Conservation (phyloP, 1,284 basidiomycete genomes). For the Caloboletus inedulis region DNA sequence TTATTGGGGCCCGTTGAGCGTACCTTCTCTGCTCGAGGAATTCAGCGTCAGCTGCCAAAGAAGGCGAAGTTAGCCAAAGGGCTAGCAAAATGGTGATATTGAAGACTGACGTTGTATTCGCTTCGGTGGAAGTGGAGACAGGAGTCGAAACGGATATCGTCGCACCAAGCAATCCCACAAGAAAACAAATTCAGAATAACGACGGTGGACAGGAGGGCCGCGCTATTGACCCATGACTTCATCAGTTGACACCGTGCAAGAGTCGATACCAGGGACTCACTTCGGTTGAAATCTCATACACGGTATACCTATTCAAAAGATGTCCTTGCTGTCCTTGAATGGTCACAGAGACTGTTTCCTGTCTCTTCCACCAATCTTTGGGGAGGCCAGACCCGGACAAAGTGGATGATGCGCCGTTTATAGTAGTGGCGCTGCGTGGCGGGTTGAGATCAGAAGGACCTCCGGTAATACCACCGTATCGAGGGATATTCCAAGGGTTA, state of each 20-base stretch:
- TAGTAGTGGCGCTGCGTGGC: slow-evolving; percentile 32
- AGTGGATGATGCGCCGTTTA: slow-evolving; percentile 53
- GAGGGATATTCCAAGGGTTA: slow-evolving; percentile 66
- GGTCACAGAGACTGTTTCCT: slow-evolving; percentile 68
- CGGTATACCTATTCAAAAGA: slow-evolving; percentile 77
- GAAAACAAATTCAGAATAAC: slow-evolving; percentile 90
- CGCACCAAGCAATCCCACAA: slow-evolving; percentile 79
- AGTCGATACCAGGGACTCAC: slow-evolving; percentile 43
- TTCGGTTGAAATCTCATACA: slow-evolving; percentile 78
- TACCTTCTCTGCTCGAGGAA: slow-evolving; percentile 88
- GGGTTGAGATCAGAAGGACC: slow-evolving; percentile 23
- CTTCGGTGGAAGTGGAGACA: slow-evolving; percentile 88
- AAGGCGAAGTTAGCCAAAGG: slow-evolving; percentile 7
- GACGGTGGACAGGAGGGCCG: slow-evolving; percentile 60
- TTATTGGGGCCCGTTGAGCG: slow-evolving; percentile 1
- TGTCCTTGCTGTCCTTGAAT: slow-evolving; percentile 85
- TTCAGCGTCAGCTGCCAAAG: slow-evolving; percentile 66
- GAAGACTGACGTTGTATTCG: slow-evolving; percentile 73
- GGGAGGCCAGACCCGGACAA: slow-evolving; percentile 71
- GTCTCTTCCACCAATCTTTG: slow-evolving; percentile 79
- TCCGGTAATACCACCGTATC: slow-evolving; percentile 15
- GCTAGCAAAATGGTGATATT: background rate
- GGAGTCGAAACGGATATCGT: slow-evolving; percentile 87
- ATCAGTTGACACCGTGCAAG: slow-evolving; percentile 9
- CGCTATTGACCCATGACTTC: slow-evolving; percentile 39